Evolutionary conservation across 2,329 filamentous ascomycete species (phyloP).

Genomic region (Alternaria metachromatica): DNA sequence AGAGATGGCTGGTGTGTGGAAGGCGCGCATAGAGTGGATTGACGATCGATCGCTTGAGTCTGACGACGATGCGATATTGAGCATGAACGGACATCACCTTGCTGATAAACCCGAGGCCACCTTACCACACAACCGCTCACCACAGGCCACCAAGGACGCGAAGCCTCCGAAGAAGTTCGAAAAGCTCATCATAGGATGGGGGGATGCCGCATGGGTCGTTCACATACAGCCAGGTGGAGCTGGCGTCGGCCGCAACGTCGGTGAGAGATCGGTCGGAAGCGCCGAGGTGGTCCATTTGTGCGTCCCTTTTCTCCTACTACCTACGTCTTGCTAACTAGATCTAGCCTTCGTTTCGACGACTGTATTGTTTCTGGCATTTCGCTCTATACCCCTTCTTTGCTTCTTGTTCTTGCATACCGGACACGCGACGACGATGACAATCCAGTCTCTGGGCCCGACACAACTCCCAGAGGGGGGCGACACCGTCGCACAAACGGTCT

Average conservation of each 20-base stretch:
- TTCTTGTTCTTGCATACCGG: constrained; percentile 91
- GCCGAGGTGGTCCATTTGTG: constrained; percentile 93
- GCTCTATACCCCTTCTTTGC: constrained; percentile 88
- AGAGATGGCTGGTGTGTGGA: constrained; percentile 96
- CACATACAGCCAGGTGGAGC: constrained; percentile 82
- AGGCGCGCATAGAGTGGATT: constrained; percentile 89
- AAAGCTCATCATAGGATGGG: constrained; percentile 92
- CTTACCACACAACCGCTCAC: constrained; percentile 55
- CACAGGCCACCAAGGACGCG: constrained; percentile 45
- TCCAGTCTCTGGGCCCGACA: constrained; percentile 59
- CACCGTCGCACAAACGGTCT: constrained; percentile 78
- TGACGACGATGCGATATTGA: constrained; percentile 64
- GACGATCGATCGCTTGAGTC: constrained; percentile 80
- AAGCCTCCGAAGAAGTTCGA: constrained; percentile 59
- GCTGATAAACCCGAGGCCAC: constrained; percentile 41
- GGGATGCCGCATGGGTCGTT: constrained; percentile 93
- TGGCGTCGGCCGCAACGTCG: constrained; percentile 69
- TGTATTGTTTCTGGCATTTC: constrained; percentile 98
- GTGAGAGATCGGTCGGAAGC: constrained; percentile 75
- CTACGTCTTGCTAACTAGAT: constrained; percentile 27
- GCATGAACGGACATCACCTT: constrained; percentile 43
- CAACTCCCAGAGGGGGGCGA: constrained; percentile 69
- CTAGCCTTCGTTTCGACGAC: constrained; percentile 83
- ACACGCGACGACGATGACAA: constrained; percentile 74
- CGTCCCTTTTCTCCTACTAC: constrained; percentile 48